These are phyloP conservation scores for Dendrobium chrysotoxum DNA, from an alignment of 106 monocot genomes.

Conservation along the genomic window DNA sequence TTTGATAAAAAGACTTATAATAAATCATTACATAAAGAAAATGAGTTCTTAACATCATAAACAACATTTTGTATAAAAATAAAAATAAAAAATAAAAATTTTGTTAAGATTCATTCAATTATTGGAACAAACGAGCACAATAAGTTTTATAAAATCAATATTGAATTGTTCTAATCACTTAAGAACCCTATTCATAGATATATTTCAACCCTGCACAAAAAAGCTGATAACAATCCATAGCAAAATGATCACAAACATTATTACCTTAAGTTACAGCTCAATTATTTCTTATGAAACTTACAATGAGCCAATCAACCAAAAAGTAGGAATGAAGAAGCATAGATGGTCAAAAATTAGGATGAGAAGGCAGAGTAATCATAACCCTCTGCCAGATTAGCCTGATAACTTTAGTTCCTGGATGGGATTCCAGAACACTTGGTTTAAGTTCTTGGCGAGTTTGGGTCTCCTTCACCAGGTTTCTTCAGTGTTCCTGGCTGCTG, in stretches of 20 bases:
- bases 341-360: not conserved
- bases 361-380: too few relatives aligned
- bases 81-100: too few relatives aligned
- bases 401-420: not conserved
- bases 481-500: not conserved
- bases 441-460: not conserved
- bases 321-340: too few relatives aligned
- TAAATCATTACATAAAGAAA: too few relatives aligned
- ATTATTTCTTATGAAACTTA: not conserved
- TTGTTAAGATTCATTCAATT: too few relatives aligned
- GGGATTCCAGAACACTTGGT: not conserved
- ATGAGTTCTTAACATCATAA: too few relatives aligned
- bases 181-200: too few relatives aligned
- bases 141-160: too few relatives aligned
- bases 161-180: too few relatives aligned
- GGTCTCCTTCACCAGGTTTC: not conserved
- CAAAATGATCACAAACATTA: not conserved
- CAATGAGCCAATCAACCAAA: not conserved
- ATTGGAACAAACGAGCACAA: too few relatives aligned
- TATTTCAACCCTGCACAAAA: not conserved
- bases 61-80: too few relatives aligned
- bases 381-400: not conserved
- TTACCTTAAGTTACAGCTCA: not conserved
- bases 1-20: too few relatives aligned
- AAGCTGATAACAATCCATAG: not conserved